phyloP scores from a whole-genome alignment of 441 rosid genomes.

The Viola pubescens region DNA sequence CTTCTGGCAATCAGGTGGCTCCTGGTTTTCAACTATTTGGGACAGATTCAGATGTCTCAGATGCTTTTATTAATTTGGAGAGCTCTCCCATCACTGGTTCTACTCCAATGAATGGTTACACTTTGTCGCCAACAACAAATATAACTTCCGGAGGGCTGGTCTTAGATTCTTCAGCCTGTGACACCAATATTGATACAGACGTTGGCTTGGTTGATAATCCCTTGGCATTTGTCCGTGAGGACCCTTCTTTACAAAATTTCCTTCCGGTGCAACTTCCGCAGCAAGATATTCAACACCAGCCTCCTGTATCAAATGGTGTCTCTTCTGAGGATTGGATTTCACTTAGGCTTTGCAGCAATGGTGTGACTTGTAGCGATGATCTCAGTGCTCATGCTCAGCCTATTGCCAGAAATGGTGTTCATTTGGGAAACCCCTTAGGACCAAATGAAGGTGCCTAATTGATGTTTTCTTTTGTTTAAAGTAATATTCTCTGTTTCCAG shows the following conservation, averaged over 20 bases:
- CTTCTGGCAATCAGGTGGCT: constrained; percentile 37
- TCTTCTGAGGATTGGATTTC: constrained; percentile 67
- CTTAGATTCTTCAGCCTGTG: constrained; percentile 37
- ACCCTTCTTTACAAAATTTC: constrained; percentile 72
- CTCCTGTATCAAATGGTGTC: constrained; percentile 48
- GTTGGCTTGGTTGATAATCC: constrained; percentile 67
- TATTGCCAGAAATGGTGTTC: constrained; percentile 15
- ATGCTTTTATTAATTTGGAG: constrained; percentile 24
- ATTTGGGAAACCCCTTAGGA: constrained; percentile 11
- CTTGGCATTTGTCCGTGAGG: constrained; percentile 54
- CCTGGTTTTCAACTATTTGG: constrained; percentile 55
- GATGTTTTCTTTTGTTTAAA: constrained; percentile 1
- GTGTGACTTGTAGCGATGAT: constrained; percentile 26
- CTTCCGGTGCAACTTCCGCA: constrained; percentile 55
- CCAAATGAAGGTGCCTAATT: constrained; percentile 6
- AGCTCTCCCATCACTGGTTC: constrained; percentile 12
- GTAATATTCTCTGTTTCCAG: not conserved
- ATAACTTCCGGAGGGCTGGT: constrained; percentile 20
- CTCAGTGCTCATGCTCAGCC: constrained; percentile 32
- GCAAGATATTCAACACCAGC: constrained; percentile 43
- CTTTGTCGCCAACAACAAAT: constrained; percentile 8
- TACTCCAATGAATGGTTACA: constrained; percentile 20
- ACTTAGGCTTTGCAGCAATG: constrained; percentile 51
- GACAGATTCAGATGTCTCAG: constrained; percentile 25
- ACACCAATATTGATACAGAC: constrained; percentile 32